Conservation (phyloP, 108 stramenopile genomes). For the Conticribra weissflogii region DNA sequence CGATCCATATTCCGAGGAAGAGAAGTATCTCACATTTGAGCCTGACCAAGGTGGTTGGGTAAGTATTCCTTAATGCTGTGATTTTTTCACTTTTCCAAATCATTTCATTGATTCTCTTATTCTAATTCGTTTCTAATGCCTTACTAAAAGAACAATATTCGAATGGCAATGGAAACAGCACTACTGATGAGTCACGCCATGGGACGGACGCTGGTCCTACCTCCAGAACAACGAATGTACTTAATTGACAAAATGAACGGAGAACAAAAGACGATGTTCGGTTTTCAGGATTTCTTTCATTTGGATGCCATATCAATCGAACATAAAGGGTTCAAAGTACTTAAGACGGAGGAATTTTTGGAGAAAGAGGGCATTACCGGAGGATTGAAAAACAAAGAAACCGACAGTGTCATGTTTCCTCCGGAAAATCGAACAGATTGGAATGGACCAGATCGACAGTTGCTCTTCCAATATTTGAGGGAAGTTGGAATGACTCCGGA, state of each 20-base stretch:
- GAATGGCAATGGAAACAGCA: conserved; percentile 77
- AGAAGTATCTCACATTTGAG: conserved; percentile 87
- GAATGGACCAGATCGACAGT: conserved; percentile 3
- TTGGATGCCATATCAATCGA: conserved; percentile 63
- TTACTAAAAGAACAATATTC: conserved; percentile 28
- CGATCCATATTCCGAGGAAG: conserved; percentile 25
- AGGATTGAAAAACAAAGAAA: conserved; percentile 43
- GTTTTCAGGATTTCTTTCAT: conserved; percentile 82
- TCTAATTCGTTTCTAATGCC: conserved; percentile 1
- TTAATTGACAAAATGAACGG: conserved; percentile 55
- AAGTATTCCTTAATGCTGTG: conserved; percentile 6
- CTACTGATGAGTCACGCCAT: conserved; percentile 85
- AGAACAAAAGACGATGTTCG: conserved; percentile 51
- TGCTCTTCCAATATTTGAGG: conserved; percentile 54
- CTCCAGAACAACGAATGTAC: conserved; percentile 87
- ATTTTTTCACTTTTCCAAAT: no score
- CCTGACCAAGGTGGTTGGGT: conserved; percentile 71
- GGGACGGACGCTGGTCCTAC: conserved; percentile 91
- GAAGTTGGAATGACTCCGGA: conserved; percentile 40
- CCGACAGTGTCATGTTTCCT: conserved; percentile 54
- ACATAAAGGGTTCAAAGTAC: conserved; percentile 62
- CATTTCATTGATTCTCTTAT: neutral
- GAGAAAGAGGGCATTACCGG: conserved; percentile 52
- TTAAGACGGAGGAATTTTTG: conserved; percentile 84
- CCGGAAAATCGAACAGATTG: conserved; percentile 70